Base-by-base conservation (phyloP, 2,329 filamentous ascomycete genomes). In the Amauroascus niger region DNA sequence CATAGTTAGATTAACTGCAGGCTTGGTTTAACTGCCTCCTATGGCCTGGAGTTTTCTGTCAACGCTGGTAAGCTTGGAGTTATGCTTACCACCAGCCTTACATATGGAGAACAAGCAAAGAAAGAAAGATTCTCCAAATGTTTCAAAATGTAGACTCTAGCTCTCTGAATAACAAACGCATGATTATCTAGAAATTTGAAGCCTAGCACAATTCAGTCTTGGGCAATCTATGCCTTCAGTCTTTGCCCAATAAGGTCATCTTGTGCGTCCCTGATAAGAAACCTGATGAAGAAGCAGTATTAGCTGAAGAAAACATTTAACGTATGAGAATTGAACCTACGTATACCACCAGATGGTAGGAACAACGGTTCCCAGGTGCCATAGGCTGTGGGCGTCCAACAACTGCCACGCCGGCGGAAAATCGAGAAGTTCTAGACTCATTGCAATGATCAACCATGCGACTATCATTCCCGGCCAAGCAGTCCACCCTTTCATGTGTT, bases 371-470 rank as follows among this genome's bases (percentile, higher is more conserved):
- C 90, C 88, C 57, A 95, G 68, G 77, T 98, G 93, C 93, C 93
- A 98, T 58, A 98, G 70, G 64, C 87, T 90, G 72, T 98, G 93
- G 3, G 93, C 93, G 76, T 98, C 93, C 49, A 98, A 71, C 68
- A 85, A 82, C 6, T 88, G 87, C 68, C 80, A 77, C 72, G 87
- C 78, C 1, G 93, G 93, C 52, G 93, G 81, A 64, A 98, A 98
- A 69, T 98, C 93, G 59, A 97, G 80, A 62, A 98, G 69, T 74
- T 98, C 93, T 69, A 98, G 76, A 69, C 91, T 91, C 93, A 98
- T 98, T 33, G 87, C 89, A 66, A 91, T 74, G 62, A 91, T 82
- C 61, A 98, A 79, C 89, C 89, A 96, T 2, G 87, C 86, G 46
- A 97, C 91, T 59, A 91, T 88, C 64, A 96, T 71, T 61, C 88